These are phyloP conservation scores for Salvia miltiorrhiza DNA, from an alignment of 257 asterid species.

Conservation along the genomic window DNA sequence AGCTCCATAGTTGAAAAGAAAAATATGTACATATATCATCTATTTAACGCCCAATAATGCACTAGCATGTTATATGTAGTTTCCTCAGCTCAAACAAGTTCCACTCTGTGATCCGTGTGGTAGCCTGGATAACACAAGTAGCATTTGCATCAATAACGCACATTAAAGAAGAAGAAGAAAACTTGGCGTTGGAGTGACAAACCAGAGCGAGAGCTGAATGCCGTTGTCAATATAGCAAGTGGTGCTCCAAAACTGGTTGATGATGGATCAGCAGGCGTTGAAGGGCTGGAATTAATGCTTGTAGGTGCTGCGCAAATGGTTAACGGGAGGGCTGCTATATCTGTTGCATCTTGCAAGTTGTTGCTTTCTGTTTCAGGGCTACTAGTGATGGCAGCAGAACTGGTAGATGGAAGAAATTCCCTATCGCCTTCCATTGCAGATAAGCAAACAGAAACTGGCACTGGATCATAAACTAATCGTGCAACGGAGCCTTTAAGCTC, in stretches of 20 bases:
- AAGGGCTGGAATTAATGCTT: neutral
- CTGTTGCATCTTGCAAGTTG: neutral
- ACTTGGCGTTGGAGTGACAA: neutral
- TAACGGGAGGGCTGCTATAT: neutral
- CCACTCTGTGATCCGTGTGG: conserved; percentile 29
- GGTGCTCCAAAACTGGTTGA: too few relatives aligned
- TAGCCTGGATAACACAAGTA: conserved; percentile 32
- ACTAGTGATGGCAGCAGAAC: neutral
- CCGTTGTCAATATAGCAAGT: neutral
- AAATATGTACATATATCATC: neutral
- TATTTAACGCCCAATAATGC: neutral
- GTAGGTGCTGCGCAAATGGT: conserved; percentile 6
- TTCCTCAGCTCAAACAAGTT: conserved; percentile 3
- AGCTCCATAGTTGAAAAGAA: neutral
- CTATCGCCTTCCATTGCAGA: neutral
- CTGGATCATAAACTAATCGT: neutral
- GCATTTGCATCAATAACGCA: neutral
- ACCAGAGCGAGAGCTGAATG: conserved; percentile 21
- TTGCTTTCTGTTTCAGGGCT: neutral
- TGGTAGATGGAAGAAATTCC: neutral
- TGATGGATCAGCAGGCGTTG: neutral
- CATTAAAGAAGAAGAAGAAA: neutral
- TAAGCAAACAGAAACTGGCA: neutral
- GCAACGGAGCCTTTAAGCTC: conserved; percentile 30
- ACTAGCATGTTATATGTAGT: neutral